Evolutionary conservation across 768 basidiomycete genomes (phyloP).

Genomic region (Suillus cothurnatus): DNA sequence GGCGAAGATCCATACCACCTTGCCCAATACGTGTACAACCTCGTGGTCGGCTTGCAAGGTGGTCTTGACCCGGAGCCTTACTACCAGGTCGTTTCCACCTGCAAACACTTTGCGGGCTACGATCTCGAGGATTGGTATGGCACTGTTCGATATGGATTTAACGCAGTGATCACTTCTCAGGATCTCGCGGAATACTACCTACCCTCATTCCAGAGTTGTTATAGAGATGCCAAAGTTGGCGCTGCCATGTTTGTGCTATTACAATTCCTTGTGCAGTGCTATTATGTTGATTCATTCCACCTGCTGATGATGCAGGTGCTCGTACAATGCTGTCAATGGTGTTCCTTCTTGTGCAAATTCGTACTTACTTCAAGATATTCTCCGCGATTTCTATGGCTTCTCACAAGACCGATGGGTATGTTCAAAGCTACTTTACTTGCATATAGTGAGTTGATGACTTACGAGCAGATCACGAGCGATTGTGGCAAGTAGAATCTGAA

Average conservation of each 20-base stretch:
- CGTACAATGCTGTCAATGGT: conserved; percentile 64
- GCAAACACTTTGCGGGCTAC: conserved; percentile 64
- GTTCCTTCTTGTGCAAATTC: conserved; percentile 56
- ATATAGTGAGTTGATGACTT: not conserved
- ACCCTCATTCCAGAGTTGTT: conserved; percentile 58
- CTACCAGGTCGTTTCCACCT: conserved; percentile 56
- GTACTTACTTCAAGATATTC: conserved; percentile 52
- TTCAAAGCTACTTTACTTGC: not conserved
- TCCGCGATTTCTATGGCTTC: conserved; percentile 55
- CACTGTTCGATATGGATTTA: conserved; percentile 48
- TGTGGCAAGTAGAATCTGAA: conserved; percentile 44
- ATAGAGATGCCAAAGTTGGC: conserved; percentile 60
- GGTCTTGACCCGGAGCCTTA: conserved; percentile 54
- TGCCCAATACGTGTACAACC: conserved; percentile 53
- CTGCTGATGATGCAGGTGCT: conserved; percentile 36
- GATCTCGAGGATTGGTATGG: conserved; percentile 61
- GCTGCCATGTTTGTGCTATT: conserved; percentile 46
- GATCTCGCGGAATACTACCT: conserved; percentile 60
- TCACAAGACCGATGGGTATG: conserved; percentile 52
- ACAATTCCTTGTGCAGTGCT: not conserved
- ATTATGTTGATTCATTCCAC: not conserved
- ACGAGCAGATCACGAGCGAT: conserved; percentile 41
- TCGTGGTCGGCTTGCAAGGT: conserved; percentile 58
- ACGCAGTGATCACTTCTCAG: conserved; percentile 55
- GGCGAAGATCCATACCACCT: conserved; percentile 61